Evolutionary conservation across 2,329 filamentous ascomycete genomes (phyloP), one percentile per base, ranked within the genome.

Genomic region (Exophiala sp.): DNA sequence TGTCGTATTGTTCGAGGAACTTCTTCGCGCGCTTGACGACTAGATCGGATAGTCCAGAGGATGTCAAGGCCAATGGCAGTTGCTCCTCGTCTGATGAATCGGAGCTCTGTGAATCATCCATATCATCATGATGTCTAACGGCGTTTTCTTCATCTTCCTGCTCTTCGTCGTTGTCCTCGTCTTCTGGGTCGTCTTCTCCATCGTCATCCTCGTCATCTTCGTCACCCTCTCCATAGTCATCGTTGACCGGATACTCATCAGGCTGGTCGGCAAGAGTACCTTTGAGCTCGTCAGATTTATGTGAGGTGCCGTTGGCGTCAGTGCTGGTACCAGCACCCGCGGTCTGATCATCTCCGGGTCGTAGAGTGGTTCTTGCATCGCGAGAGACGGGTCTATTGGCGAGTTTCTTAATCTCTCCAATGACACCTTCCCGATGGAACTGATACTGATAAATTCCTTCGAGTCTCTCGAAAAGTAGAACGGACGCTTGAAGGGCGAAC

Each of bases 401-500:
- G 32, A 99, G 76, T 66, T 91, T 92, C 29, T 84, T 80, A 47
- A 99, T 95, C 69, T 99, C 92, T 1, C 87, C 80, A 63, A 97
- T 91, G 40, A 99, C 94, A 34, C 94, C 94, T 72, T 99, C 95
- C 0, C 94, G 88, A 67, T 99, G 95, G 63, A 99, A 92, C 65
- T 99, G 95, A 65, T 96, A 95, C 21, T 89, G 86, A 67, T 99
- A 99, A 29, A 97, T 88, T 18, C 86, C 80, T 59, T 91, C 89
- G 5, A 99, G 76, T 14, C 95, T 85, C 65, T 85, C 86, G 55
- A 96, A 80, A 1, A 99, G 80, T 5, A 99, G 77, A 69, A 96
- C 91, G 0, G 92, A 89, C 35, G 91, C 92, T 66, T 96, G 89
- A 12, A 99, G 76, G 14, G 90, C 92, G 61, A 86, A 87, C 58